These are phyloP conservation scores for Leccinum solheimii DNA, from an alignment of 1,284 basidiomycete genomes.

Conservation along the genomic window DNA sequence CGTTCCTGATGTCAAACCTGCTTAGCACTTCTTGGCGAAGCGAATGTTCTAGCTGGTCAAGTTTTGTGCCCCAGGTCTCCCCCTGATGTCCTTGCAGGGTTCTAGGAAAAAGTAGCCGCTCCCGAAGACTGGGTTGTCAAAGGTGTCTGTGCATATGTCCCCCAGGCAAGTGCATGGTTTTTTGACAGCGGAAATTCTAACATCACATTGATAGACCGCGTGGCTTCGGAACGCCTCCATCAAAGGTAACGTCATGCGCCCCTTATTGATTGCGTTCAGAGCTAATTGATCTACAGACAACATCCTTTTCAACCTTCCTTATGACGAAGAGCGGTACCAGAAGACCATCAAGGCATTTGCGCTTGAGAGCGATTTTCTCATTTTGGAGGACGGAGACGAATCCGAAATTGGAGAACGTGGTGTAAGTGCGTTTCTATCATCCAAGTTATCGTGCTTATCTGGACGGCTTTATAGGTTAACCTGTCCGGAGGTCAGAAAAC, in stretches of 20 bases:
- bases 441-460: neutral
- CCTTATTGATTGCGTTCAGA: neutral
- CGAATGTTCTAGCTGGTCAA: slow-evolving; percentile 81
- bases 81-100: slow-evolving; percentile 69
- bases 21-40: slow-evolving; percentile 84
- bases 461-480: slow-evolving; percentile 58
- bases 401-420: slow-evolving; percentile 90
- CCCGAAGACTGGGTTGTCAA: slow-evolving; percentile 74
- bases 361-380: slow-evolving; percentile 78
- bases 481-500: slow-evolving; percentile 96
- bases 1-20: slow-evolving; percentile 16
- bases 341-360: slow-evolving; percentile 53
- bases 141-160: slow-evolving; percentile 86
- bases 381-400: slow-evolving; percentile 93
- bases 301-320: slow-evolving; percentile 88
- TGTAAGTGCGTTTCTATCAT: slow-evolving; percentile 40
- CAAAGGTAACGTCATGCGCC: slow-evolving; percentile 50
- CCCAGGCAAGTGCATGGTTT: slow-evolving; percentile 58
- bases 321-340: slow-evolving; percentile 71
- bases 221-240: slow-evolving; percentile 94
- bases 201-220: slow-evolving; percentile 43
- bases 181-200: neutral
- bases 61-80: slow-evolving; percentile 81
- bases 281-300: slow-evolving; percentile 59
- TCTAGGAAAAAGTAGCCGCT: slow-evolving; percentile 44